Evolutionary conservation across 2,329 filamentous ascomycete genomes (phyloP), one percentile per base, ranked within the genome.

Genomic region (Chaetomiaceae sp.): DNA sequence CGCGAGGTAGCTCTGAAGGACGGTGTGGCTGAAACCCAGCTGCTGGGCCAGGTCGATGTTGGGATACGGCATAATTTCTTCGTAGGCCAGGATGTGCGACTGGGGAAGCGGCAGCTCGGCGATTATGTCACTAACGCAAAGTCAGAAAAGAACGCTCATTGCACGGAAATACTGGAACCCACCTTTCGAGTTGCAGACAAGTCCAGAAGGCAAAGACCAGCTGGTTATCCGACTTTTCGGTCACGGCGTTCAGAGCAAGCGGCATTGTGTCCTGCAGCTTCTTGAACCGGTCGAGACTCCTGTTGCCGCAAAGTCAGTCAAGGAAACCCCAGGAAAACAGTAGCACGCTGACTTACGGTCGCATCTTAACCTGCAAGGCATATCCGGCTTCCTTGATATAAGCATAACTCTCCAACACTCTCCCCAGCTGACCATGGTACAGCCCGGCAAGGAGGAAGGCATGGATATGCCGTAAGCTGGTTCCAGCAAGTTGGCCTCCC

Each of bases 131-230:
- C 91, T 91, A 53, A 15, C 42, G 25, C 14, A 3, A 19, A 23
- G 34, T 47, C 42, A 47, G 42, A 17, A 22, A 40, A 15, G 23
- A 15, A n/a, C n/a, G n/a, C n/a, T n/a, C n/a, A n/a, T n/a, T n/a
- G n/a, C n/a, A n/a, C n/a, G n/a, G n/a, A n/a, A n/a, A n/a, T n/a
- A n/a, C n/a, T 23, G 19, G 12, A 7, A 57, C 70, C 61, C 69
- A 89, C 87, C 86, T 96, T 70, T 97, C 92, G 11, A 97, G 77
- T 65, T 97, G 92, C 58, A 96, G 74, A 66, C 89, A 95, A 7
- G 91, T 94, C 92, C 92, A 97, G 64, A 91, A 96, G 0, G 89
- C 87, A 62, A 95, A 79, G 14, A 87, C 76, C 33, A 87, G 76
- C 53, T 86, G 76, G 64, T 91, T 89, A 62, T 85, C 80, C 42